A percentile compares a stretch with the other conserved stretches of the same genome.
phyloP scores from a whole-genome alignment of 83 land plant species.

The Thuja plicata region DNA sequence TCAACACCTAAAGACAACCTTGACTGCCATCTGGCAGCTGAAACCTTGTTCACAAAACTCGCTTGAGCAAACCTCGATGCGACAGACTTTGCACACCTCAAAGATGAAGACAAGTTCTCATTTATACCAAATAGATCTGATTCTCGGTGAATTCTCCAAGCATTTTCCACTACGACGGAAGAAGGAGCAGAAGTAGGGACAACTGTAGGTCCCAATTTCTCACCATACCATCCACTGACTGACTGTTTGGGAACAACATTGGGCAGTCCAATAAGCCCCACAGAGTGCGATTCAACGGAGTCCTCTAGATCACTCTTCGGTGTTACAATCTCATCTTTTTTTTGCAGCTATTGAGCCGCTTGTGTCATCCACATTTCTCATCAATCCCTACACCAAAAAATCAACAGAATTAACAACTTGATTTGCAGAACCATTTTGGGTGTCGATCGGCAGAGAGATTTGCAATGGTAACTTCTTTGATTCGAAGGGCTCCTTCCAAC shows the following conservation, averaged over 20 bases:
- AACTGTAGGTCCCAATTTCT: not conserved
- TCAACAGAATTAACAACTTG: no score
- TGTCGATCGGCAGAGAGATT: no score
- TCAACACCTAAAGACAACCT: slow-evolving; percentile 29
- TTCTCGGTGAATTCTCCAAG: slow-evolving; percentile 66
- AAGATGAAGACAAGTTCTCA: slow-evolving; percentile 22
- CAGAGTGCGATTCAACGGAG: no score
- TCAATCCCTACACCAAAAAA: no score
- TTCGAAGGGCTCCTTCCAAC: no score
- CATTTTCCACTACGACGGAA: slow-evolving; percentile 41
- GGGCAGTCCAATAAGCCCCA: no score
- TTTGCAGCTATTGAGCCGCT: no score
- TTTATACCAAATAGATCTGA: not conserved
- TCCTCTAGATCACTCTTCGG: no score
- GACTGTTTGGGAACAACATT: slow-evolving; percentile 16
- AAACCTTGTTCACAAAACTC: slow-evolving; percentile 78
- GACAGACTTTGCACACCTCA: slow-evolving; percentile 35
- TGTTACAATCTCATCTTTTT: no score
- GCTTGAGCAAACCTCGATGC: slow-evolving; percentile 70
- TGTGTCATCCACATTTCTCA: no score
- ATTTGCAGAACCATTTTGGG: no score
- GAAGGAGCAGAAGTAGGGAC: slow-evolving; percentile 4
- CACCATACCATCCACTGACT: not conserved
- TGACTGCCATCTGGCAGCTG: slow-evolving; percentile 89
- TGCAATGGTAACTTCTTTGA: no score